Conservation (phyloP, 176 grass and related monocot species). For the Hsuehochloa calcarea region DNA sequence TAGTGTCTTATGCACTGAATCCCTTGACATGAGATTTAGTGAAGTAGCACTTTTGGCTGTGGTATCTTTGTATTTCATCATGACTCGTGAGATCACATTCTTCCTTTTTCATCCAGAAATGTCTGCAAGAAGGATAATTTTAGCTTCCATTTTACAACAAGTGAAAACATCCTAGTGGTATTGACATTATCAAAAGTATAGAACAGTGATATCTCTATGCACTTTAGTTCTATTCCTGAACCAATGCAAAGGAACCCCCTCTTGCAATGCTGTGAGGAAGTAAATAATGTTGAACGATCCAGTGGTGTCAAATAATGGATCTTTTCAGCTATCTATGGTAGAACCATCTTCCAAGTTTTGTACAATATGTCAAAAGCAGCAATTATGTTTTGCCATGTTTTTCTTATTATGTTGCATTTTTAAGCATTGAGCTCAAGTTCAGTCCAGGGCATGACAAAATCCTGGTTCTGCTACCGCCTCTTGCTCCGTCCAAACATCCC, state of each 20-base stretch:
- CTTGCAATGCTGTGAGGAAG: background rate
- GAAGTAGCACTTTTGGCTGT: no score
- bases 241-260: background rate
- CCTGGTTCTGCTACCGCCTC: no score
- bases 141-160: no score
- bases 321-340: background rate
- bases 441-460: no score
- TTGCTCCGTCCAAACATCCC: background rate
- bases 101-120: no score
- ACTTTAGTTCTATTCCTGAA: background rate
- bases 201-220: background rate
- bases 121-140: no score
- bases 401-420: no score
- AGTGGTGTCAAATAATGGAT: background rate
- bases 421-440: no score
- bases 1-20: background rate
- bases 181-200: background rate
- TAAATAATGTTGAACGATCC: no score
- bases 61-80: background rate
- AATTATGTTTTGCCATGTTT: background rate
- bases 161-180: background rate
- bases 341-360: background rate
- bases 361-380: background rate
- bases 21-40: no score
- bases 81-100: no score